A percentile compares a stretch with the other conserved stretches of the same genome.
These are phyloP conservation scores for Chloris gayana DNA, from an alignment of 176 grass and related monocot species.

Conservation along the genomic window DNA sequence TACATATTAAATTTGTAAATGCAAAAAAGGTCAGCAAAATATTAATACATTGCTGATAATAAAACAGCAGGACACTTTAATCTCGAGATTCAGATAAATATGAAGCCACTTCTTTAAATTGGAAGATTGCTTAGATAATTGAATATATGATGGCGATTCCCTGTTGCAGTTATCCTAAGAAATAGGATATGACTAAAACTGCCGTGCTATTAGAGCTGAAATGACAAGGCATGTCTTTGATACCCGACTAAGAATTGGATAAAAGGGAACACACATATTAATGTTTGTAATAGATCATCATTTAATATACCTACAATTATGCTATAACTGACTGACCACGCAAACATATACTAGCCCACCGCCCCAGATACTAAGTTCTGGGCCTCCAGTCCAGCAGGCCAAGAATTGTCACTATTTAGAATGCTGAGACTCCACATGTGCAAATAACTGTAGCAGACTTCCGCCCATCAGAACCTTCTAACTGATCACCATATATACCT, in stretches of 20 bases:
- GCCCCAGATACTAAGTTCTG: background rate
- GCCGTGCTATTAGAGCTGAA: background rate
- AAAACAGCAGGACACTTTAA: background rate
- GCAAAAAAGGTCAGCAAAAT: constrained; percentile 16
- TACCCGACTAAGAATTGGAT: background rate
- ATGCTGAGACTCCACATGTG: background rate
- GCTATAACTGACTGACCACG: background rate
- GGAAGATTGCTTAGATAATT: background rate
- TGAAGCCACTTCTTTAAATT: background rate
- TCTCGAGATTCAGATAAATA: background rate
- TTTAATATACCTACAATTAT: no score
- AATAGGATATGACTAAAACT: background rate
- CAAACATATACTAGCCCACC: background rate
- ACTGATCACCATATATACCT: background rate
- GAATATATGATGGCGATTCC: background rate
- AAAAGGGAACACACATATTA: background rate
- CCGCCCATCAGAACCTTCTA: background rate
- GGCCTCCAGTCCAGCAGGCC: background rate
- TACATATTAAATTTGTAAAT: constrained; percentile 40
- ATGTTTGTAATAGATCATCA: no score
- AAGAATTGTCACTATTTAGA: background rate
- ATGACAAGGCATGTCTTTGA: background rate
- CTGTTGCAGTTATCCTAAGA: background rate
- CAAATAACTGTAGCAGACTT: background rate
- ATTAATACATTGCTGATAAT: background rate